Evolutionary conservation across 495 filamentous ascomycete species (phyloP), one percentile per base, ranked within the genome.

Genomic region (Trypethelium eluteriae): DNA sequence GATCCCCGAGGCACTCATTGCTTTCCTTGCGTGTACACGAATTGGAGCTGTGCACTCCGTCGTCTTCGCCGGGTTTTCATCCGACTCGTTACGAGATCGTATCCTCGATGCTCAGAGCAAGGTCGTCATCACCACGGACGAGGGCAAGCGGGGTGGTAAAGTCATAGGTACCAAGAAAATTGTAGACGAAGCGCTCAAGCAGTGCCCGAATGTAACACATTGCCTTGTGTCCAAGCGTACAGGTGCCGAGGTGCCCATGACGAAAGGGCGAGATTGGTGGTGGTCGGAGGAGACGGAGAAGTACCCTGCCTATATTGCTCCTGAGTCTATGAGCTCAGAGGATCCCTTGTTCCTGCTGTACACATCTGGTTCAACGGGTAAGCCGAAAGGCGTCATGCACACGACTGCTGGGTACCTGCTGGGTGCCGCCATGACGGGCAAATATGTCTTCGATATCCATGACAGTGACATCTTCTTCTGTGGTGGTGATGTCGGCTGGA

Each of bases 331-430:
- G 83, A 89, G 80, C 80, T 89, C 94, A 1, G 94, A 99, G 77
- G 94, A 99, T 70, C 95, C 94, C 53, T 85, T 99, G 10, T 99
- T 98, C 86, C 78, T 99, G 65, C 88, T 99, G 63, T 98, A 99
- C 79, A 99, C 94, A 1, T 98, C 94, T 47, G 94, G 94, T 10
- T 97, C 93, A 0, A 99, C 94, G 16, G 94, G 94, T 35, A 96
- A 97, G 82, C 94, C 94, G 50, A 99, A 99, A 86, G 94, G 94
- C 78, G 90, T 99, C 39, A 91, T 98, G 92, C 94, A 98, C 83
- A 96, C 92, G 10, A 99, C 94, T 67, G 95, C 82, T 65, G 94
- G 94, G 44, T 98, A 98, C 76, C 85, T 98, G 35, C 78, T 98
- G 10, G 94, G 94, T 47, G 94, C 93, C 32, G 94, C 95, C 7